Base-by-base conservation (phyloP, 2,329 filamentous ascomycete genomes). In the Uncinocarpus reesii region DNA sequence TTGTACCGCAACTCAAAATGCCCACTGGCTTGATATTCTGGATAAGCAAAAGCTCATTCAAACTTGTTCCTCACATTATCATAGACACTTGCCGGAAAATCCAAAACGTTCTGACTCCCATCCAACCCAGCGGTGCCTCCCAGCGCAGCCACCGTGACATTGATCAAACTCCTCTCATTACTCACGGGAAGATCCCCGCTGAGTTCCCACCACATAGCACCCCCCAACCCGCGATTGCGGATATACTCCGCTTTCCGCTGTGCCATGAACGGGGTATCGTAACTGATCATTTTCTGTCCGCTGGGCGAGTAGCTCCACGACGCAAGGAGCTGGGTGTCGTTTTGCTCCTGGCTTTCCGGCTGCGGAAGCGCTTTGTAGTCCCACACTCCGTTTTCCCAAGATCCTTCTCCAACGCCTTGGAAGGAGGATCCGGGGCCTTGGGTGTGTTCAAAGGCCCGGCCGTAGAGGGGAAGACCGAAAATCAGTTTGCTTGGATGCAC, bases 141-240 rank as follows among this genome's bases (percentile, higher is more conserved):
- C 23, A 53, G 42, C 8, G 16, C 32, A 37, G 47, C 18, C 5
- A 53, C 48, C 7, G 44, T 50, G 2, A 44, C 26, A 32, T 51
- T 53, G 24, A 53, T 43, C 48, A 53, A 38, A 23, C 51, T 53
- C 23, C 48, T 41, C 11, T 50, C 51, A 23, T 51, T 7, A 15
- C 20, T 32, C 18, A 53, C 42, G n/a, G 51, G 51, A 37, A 42
- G 48, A 32, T 95, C 90, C 1, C 78, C 82, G 59, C 83, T 90
- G 57, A 80, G 86, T 70, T 95, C 89, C 86, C 86, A 93, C 87
- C 87, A 96, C 89, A 96, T 95, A 13, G 77, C 86, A n/a, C 90
- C 90, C 1, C 88, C 89, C 0, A 95, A 74, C 0, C 78, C 72
- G 35, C 75, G 70, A 15, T 76, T 63, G 59, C 73, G 76, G 60